Base-by-base conservation (phyloP, 1,139 yeast species). In the Meyerozyma elateridarum region DNA sequence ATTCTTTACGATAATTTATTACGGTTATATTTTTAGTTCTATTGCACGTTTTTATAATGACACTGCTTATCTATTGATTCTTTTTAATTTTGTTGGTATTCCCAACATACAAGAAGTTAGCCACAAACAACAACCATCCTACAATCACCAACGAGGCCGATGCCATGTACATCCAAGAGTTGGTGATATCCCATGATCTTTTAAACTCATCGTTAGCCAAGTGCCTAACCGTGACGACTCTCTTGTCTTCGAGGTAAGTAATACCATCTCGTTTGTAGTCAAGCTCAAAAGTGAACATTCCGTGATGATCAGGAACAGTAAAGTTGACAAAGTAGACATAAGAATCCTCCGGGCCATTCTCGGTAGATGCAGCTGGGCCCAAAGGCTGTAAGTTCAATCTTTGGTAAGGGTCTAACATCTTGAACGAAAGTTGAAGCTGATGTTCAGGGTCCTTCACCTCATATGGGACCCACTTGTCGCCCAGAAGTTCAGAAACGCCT, bases 191-290 rank as follows among this genome's bases (percentile, higher is more conserved):
- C 93, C 94, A 91, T 25, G 94, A 81, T 59, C 97, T 77, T 44
- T 83, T 82, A 67, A 81, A 93, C 62, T 93, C 98, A 56, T 91
- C 95, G 55, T 89, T 91, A 39, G 97, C 96, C 51, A 85, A 73
- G 58, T 93, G 97, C 56, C 98, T 79, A 30, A 93, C 81, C 2
- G 97, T 79, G 30, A 88, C 88, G 12, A 83, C 79, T 38, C 71
- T 70, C 40, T 74, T 71, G 49, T 82, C 85, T 13, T 67, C 66
- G 39, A 91, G 57, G 56, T 67, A 87, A 19, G 84, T 70, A 45
- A 73, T 67, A 6, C 97, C 97, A n/a, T 76, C 66, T 51, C 95
- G 78, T 56, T 76, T 75, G 64, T 89, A 89, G 48, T 83, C 83
- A 31, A 85, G 70, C 41, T 74, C 73, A 58, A 87, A 87, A 4